These are phyloP conservation scores for Fusarium irregulare DNA, from an alignment of 2,329 filamentous ascomycete genomes.

Conservation along the genomic window DNA sequence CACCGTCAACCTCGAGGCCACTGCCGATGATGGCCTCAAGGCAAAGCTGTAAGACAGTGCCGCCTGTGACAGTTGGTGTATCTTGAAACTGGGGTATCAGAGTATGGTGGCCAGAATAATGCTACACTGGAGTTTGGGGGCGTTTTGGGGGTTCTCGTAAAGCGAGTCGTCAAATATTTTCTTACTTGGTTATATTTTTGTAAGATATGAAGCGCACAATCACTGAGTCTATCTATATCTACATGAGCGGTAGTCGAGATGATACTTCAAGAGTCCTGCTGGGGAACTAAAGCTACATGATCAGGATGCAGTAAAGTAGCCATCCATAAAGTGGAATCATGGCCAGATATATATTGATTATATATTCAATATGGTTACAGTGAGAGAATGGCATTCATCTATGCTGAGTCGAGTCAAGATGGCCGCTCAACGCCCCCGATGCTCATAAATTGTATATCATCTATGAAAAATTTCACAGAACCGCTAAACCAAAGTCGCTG, in stretches of 20 bases:
- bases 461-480: neutral
- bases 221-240: neutral
- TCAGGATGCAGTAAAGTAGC: neutral
- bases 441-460: neutral
- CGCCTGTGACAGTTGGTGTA: neutral
- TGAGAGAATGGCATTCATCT: neutral
- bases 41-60: constrained; percentile 53
- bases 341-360: neutral
- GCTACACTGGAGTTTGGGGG: constrained; percentile 37
- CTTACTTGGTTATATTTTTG: constrained; percentile 9
- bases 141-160: constrained; percentile 33
- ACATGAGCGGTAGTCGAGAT: constrained; percentile 1
- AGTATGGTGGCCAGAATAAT: neutral
- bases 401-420: neutral
- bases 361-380: neutral
- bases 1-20: constrained; percentile 87
- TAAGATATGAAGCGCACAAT: constrained; percentile 16
- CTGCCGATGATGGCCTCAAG: constrained; percentile 62
- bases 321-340: neutral
- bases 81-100: neutral
- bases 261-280: neutral
- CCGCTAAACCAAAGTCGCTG: neutral
- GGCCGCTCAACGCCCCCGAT: neutral
- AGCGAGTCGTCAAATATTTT: constrained; percentile 16
- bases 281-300: constrained; percentile 2